Conservation (phyloP, 345 rosid genomes). For the Eutrema yunnanense region DNA sequence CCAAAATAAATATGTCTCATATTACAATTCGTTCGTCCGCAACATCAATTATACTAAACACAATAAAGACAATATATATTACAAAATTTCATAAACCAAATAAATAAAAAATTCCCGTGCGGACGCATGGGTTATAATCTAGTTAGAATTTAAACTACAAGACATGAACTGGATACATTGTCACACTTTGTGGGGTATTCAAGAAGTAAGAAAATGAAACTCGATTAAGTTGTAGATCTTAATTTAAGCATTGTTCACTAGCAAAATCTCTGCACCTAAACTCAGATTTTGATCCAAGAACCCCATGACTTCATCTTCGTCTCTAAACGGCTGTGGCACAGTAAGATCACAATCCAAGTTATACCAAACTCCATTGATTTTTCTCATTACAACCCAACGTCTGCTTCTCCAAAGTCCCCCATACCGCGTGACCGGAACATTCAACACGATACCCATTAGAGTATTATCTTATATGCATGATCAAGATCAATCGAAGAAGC, state of each 20-base stretch:
- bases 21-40: too few relatives aligned
- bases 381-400: conserved; percentile 79
- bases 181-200: neutral
- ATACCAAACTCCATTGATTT: conserved; percentile 76
- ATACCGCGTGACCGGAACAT: conserved; percentile 59
- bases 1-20: too few relatives aligned
- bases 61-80: too few relatives aligned
- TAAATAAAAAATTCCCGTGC: too few relatives aligned
- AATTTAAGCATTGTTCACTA: conserved; percentile 45
- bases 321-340: conserved; percentile 39
- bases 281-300: conserved; percentile 52
- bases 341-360: conserved; percentile 84
- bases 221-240: conserved; percentile 14
- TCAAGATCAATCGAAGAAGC: too few relatives aligned
- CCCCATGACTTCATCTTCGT: conserved; percentile 39
- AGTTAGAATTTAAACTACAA: neutral
- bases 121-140: too few relatives aligned
- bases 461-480: conserved; percentile 11
- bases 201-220: conserved; percentile 12
- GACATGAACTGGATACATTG: neutral
- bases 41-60: too few relatives aligned
- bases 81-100: too few relatives aligned
- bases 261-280: conserved; percentile 62
- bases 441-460: conserved; percentile 70
- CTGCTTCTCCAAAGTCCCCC: conserved; percentile 90